Conservation (phyloP, 805 yeast genomes). For the Ogataea pignaliae region DNA sequence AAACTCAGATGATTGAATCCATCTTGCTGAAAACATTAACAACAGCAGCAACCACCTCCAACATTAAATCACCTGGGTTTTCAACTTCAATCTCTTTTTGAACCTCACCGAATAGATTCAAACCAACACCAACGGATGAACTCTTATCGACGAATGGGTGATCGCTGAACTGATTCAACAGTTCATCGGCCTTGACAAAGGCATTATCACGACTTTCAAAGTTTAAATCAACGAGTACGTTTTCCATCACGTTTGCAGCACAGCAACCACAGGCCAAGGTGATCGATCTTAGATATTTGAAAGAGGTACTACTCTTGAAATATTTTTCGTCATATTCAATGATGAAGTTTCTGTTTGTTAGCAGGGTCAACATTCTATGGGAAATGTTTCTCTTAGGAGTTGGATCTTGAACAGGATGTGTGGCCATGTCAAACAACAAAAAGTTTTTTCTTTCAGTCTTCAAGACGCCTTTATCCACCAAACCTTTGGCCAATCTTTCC, state of each 20-base stretch:
- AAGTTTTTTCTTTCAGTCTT: conserved; percentile 95
- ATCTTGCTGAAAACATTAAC: conserved; percentile 84
- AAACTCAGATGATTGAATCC: conserved; percentile 76
- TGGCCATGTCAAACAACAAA: conserved; percentile 95
- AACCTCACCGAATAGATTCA: conserved; percentile 54
- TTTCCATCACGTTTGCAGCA: conserved; percentile 95
- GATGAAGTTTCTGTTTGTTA: conserved; percentile 68
- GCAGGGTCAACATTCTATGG: conserved; percentile 61
- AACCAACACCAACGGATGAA: conserved; percentile 65
- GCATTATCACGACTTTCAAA: conserved; percentile 92
- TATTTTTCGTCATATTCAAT: conserved; percentile 51
- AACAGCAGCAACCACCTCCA: conserved; percentile 93
- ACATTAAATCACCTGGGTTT: conserved; percentile 53
- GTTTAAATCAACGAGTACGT: conserved; percentile 68
- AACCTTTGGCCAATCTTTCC: conserved; percentile 92
- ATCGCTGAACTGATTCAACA: conserved; percentile 75
- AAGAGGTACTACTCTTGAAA: conserved; percentile 66
- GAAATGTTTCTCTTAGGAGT: conserved; percentile 78
- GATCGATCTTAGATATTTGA: conserved; percentile 70
- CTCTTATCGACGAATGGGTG: conserved; percentile 65
- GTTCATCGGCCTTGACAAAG: conserved; percentile 89
- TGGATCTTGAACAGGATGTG: conserved; percentile 91
- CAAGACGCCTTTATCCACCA: conserved; percentile 93
- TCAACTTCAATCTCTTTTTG: conserved; percentile 47
- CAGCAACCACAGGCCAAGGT: conserved; percentile 83